These are phyloP conservation scores for Penicillium dipodomyicola DNA, from an alignment of 495 filamentous ascomycete genomes.

Conservation along the genomic window DNA sequence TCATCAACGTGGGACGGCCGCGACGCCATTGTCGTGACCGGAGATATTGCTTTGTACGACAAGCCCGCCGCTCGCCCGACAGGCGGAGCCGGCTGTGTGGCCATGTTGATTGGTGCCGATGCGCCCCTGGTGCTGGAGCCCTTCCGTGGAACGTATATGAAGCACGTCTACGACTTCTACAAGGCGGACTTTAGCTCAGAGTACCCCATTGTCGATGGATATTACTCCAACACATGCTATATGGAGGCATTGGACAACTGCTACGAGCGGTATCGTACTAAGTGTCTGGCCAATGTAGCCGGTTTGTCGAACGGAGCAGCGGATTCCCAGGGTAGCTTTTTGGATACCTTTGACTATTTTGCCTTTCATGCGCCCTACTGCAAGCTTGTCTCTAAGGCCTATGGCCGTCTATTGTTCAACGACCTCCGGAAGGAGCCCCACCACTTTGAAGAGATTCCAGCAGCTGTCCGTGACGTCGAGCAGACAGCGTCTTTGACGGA, in stretches of 20 bases:
- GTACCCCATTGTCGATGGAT: not conserved
- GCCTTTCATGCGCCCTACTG: not conserved
- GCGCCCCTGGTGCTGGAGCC: not conserved
- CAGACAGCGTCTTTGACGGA: not conserved
- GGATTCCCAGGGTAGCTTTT: not conserved
- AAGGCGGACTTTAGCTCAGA: not conserved
- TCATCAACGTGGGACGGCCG: not conserved
- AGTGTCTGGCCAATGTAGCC: not conserved
- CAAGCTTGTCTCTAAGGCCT: not conserved
- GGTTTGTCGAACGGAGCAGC: not conserved
- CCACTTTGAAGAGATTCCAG: not conserved
- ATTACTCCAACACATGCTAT: not conserved
- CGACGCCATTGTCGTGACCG: not conserved
- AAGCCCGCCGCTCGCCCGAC: not conserved
- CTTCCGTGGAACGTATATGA: not conserved
- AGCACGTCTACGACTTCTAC: not conserved
- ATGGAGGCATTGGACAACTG: not conserved
- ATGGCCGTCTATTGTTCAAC: not conserved
- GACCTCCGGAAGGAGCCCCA: not conserved
- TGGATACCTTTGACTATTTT: not conserved
- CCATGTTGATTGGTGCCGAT: not conserved
- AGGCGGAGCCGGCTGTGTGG: not conserved
- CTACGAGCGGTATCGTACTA: not conserved
- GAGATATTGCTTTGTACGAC: not conserved
- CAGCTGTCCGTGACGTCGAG: not conserved